Base-by-base conservation (phyloP, 2,329 filamentous ascomycete species). In the Curvularia hawaiiensis region DNA sequence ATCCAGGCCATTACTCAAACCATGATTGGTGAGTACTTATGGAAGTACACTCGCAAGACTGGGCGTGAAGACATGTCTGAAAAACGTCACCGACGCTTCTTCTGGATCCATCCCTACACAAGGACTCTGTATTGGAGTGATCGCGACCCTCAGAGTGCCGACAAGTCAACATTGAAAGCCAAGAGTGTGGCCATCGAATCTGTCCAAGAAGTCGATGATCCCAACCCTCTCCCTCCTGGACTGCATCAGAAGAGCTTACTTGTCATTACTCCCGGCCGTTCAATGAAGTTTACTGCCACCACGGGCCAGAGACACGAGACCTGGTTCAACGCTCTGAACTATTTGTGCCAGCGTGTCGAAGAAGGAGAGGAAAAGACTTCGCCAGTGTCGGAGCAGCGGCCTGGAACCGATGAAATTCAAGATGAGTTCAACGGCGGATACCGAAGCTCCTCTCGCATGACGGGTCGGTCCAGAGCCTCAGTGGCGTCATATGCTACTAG, bases 21-120 rank as follows among this genome's bases (percentile, higher is more conserved):
- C 18, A 99, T 99, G 95, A 98, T 99, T 72, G 95, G 95, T 54
- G 95, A 99, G 76, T 98, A 94, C 76, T 83, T 99, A 40, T 99
- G 95, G 95, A 99, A 99, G 77, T 99, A 99, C 78, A 99, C 95
- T 0, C 90, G 95, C 69, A 97, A 95, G 80, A 84, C 93, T 58
- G 93, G 92, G n/a, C 89, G 94, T 24, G 90, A 88, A 53, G 90
- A 92, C 62, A 87, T 96, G 78, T 98, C 93, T 0, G 90, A 88
- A 67, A 96, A 93, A 54, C 87, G 95, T 51, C 95, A 99, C 77
- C 87, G 91, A 60, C 88, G 95, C 31, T 99, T 97, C 82, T 99
- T 99, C 84, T 99, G 95, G 95, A 91, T 99, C 22, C 95, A 99
- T 74, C 95, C 95, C 0, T 99, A 98, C 78, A 99, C 94, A 3